Base-by-base conservation (phyloP, 805 yeast species). In the Priceomyces castillae region DNA sequence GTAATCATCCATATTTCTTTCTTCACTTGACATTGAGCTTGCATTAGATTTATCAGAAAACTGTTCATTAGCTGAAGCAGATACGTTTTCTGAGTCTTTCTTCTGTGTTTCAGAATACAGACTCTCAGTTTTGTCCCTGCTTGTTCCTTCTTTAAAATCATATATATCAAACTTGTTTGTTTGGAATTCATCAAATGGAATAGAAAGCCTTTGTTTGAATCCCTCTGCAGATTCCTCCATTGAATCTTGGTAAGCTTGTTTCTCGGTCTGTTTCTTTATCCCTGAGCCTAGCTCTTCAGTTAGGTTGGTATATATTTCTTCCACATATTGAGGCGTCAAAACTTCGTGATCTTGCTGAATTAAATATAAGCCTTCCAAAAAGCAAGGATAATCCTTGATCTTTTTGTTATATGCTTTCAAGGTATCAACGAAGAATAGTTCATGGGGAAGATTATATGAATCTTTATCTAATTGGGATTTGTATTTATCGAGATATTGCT, bases 331-430 rank as follows among this genome's bases (percentile, higher is more conserved):
- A 6, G 46, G 30, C 10, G 47, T 25, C 30, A 53, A 39, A 14
- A 15, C 40, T 25, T 43, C 39, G 20, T 41, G 30, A 30, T 46
- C 45, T 15, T 36, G 26, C 20, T 51, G 44, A 19, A 47, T 48
- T 33, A 51, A 50, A 44, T 43, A 50, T 35, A 57, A 48, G 16
- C 51, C 47, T 25, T 50, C 48, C 23, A 58, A 46, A 34, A 57
- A 56, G 25, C 39, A 31, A n/a, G 61, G 61, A 46, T 51, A 59
- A 22, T 49, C 46, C 15, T 51, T 51, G 35, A 59, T 50, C 23
- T 52, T 45, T 2, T 39, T 11, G 38, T 57, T 58, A 35, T 50
- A 54, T 3, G 22, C 28, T 26, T 44, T 43, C 41, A 59, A 44
- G 14, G 46, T 42, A 2, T 46, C 43, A 15, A 58, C 33, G 22